Base-by-base conservation (phyloP, 2,329 filamentous ascomycete species). In the Trichoderma cornu-damae region DNA sequence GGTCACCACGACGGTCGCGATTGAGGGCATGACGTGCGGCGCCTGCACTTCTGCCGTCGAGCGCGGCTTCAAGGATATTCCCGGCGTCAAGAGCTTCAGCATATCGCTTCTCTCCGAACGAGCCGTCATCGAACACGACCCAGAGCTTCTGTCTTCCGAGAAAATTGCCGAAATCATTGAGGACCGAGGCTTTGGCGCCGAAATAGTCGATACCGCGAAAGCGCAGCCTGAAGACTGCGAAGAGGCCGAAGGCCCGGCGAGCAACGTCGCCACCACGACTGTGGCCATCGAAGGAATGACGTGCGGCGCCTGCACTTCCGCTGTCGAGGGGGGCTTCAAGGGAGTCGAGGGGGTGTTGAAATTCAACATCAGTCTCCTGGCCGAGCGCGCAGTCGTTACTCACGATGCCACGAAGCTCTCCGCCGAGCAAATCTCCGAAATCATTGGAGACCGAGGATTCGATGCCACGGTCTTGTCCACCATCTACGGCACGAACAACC, bases 271-370 rank as follows among this genome's bases (percentile, higher is more conserved):
- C 57, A 89, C 84, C 0, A 96, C 92, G 0, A 97, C 92, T 0
- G 80, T 99, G 16, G 85, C 89, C 4, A 89, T 99, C 55, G 90
- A 94, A 64, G 94, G 94, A 50, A 99, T 99, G 94, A 99, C 94
- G 1, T 97, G 94, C 69, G 93, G 93, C 20, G 90, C 94, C 40
- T 99, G 94, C 72, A 97, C 94, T 0, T 93, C 93, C 1, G 91
- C 93, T 5, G 85, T 97, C 1, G 89, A 96, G 67, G 81, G 83
- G 50, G 90, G 88, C 3, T 94, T 99, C 73, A 83, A 84, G 63
- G 83, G 81, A 61, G 73, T 93, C 2, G 84, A 88, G 8, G 94
- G 94, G 20, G 72, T 97, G 14, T 69, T 90, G 57, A 89, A 91
- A 63, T 96, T 97, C 77, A 96, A 96, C 68, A 95, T 99, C 70